phyloP scores from a whole-genome alignment of 495 filamentous ascomycete species.

The Bombardia bombarda region DNA sequence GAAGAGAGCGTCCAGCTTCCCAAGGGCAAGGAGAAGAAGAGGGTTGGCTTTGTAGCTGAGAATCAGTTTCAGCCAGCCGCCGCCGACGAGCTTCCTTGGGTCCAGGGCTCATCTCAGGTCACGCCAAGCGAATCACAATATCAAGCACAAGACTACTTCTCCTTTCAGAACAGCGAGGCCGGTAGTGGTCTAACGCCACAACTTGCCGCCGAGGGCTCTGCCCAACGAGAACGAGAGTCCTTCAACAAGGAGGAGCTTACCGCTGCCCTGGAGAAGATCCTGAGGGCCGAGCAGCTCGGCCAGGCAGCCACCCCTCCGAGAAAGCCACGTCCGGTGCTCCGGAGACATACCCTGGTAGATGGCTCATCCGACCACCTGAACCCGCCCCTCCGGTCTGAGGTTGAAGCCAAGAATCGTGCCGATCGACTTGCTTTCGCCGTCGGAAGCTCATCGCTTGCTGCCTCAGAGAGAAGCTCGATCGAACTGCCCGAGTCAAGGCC shows the following conservation, averaged over 20 bases:
- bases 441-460: constrained; percentile 24
- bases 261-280: constrained; percentile 15
- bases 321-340: constrained; percentile 23
- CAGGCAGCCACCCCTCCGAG: constrained; percentile 8
- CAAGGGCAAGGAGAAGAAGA: constrained; percentile 25
- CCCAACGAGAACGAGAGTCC: constrained; percentile 17
- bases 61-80: not conserved
- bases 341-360: constrained; percentile 10
- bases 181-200: constrained; percentile 4
- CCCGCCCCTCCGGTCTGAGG: constrained; percentile 13
- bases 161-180: constrained; percentile 9
- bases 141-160: constrained; percentile 15
- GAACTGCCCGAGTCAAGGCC: constrained; percentile 10
- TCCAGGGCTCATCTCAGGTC: constrained; percentile 1
- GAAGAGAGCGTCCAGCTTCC: too few relatives aligned
- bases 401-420: constrained; percentile 25
- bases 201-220: not conserved
- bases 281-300: constrained; percentile 11
- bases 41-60: constrained; percentile 20
- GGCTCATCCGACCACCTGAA: constrained; percentile 2
- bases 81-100: not conserved
- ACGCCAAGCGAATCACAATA: constrained; percentile 8
- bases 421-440: constrained; percentile 25
- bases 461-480: constrained; percentile 21
- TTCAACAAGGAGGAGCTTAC: constrained; percentile 19